Base-by-base conservation (phyloP, 371 early-diverging fungal genomes). In the Encephalitozoon hellem region DNA sequence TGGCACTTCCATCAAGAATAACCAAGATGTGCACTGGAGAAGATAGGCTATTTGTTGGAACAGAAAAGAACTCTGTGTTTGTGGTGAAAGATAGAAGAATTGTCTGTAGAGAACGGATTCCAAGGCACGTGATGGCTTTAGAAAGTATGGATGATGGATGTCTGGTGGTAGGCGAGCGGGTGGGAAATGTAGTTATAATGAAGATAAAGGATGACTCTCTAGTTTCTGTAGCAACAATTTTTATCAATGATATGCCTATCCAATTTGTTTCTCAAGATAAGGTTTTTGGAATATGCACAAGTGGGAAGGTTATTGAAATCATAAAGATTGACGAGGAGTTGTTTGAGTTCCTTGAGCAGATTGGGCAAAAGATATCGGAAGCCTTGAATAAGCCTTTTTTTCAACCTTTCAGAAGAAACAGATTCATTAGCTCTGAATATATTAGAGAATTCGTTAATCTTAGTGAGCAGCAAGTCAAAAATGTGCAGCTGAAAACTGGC, bases 11-110 rank as follows among this genome's bases (percentile, higher is more conserved):
- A 34, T 59, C 59, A 38, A 59, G 15, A 21, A 59, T 59, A 34
- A 59, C 15, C 59, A n/a, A 38, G 12, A 5, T 59, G 21, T 59
- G 59, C 34, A 5, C 34, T 30, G 59, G 21, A 9, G 34, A 34
- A 15, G 25, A 2, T 5, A 32, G 15, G 18, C 5, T 59, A 5
- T 59, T 59, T 59, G 34, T 34, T 5, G 59, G 59, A 28, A 59
- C 59, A 12, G 59, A 59, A 38, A 59, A 59, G 34, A 38, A 59
- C 38, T 59, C 59, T 11, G 59, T 59, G 34, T 59, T 59, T 15
- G 18, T 59, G 18, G 30, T 59, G 34, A 34, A 32, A 28, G 28
- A 34, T 6, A 38, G 34, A 32, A 59, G 38, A 34, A n/a, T 59
- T 6, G 34, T 34, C 3, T 32, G 38, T 15, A 34, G 38, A 34